phyloP scores from a whole-genome alignment of 345 rosid genomes.

The Camelina sativa region DNA sequence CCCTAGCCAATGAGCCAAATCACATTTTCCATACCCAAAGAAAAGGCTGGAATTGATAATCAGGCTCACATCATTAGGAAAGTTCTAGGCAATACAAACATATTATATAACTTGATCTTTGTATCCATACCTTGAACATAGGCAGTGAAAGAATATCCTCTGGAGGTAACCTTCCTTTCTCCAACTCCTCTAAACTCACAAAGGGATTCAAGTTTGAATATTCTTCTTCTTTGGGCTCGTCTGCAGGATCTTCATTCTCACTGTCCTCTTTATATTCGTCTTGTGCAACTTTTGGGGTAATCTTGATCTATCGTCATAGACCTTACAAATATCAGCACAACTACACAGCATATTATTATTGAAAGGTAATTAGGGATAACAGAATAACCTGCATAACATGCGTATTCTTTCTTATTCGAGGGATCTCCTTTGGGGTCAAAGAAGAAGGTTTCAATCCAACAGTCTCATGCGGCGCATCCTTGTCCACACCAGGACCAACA shows the following conservation, averaged over 20 bases:
- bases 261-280: conserved; percentile 57
- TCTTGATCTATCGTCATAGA: conserved; percentile 64
- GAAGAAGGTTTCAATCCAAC: conserved; percentile 85
- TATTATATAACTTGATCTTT: conserved; percentile 22
- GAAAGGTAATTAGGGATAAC: conserved; percentile 13
- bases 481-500: conserved; percentile 81
- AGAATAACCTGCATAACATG: conserved; percentile 76
- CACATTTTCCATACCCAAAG: conserved; percentile 2
- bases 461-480: conserved; percentile 75
- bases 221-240: conserved; percentile 50
- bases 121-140: conserved; percentile 72
- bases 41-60: conserved; percentile 23
- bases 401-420: conserved; percentile 79
- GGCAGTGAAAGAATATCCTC: conserved; percentile 92
- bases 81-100: conserved; percentile 8
- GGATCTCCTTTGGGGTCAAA: conserved; percentile 88
- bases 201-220: conserved; percentile 47
- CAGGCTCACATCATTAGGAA: conserved; percentile 28
- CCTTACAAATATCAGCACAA: conserved; percentile 12
- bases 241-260: conserved; percentile 44
- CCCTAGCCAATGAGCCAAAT: conserved; percentile 6
- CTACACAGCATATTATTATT: not conserved
- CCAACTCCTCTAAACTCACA: conserved; percentile 68
- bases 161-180: conserved; percentile 75
- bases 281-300: conserved; percentile 62